Percentiles rank a stretch among this genome's conserved stretches.
phyloP scores from a whole-genome alignment of 225 moss, liverwort and hornwort species.

The Physcomitrium patens region DNA sequence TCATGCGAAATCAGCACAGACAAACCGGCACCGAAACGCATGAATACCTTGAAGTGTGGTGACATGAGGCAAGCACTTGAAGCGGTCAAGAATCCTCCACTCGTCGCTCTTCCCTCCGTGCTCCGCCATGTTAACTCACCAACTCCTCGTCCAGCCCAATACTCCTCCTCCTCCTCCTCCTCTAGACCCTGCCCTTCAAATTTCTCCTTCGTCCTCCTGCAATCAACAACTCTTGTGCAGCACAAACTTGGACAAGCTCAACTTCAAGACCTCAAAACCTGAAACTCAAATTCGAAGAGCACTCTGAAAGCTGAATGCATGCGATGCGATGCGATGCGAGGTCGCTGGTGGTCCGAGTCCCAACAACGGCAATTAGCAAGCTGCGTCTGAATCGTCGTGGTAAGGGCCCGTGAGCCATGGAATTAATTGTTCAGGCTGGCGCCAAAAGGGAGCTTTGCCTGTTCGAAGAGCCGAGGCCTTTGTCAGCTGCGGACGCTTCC shows the following conservation, averaged over 20 bases:
- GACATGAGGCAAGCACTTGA: constrained; percentile 43
- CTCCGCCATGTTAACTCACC: constrained; percentile 36
- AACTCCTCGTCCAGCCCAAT: background rate
- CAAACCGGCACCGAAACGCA: background rate
- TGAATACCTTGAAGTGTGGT: constrained; percentile 31
- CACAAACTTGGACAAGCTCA: background rate
- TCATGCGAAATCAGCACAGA: constrained; percentile 11
- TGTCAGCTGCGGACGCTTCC: too few species aligned
- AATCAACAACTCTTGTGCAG: background rate
- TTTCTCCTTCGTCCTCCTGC: background rate
- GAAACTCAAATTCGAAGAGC: background rate
- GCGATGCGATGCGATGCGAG: too few species aligned
- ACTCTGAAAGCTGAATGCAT: too few species aligned
- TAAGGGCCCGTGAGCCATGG: too few species aligned
- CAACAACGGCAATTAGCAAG: too few species aligned
- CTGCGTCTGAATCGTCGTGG: too few species aligned
- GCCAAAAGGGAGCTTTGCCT: too few species aligned
- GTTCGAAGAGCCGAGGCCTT: too few species aligned
- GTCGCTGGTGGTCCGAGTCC: too few species aligned
- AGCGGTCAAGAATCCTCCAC: constrained; percentile 41
- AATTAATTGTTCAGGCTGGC: too few species aligned
- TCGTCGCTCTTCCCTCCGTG: constrained; percentile 34
- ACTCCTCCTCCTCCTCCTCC: background rate
- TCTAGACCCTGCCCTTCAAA: background rate
- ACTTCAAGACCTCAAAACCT: background rate